phyloP scores from a whole-genome alignment of 2,329 filamentous ascomycete genomes.

The Alternaria panax region DNA sequence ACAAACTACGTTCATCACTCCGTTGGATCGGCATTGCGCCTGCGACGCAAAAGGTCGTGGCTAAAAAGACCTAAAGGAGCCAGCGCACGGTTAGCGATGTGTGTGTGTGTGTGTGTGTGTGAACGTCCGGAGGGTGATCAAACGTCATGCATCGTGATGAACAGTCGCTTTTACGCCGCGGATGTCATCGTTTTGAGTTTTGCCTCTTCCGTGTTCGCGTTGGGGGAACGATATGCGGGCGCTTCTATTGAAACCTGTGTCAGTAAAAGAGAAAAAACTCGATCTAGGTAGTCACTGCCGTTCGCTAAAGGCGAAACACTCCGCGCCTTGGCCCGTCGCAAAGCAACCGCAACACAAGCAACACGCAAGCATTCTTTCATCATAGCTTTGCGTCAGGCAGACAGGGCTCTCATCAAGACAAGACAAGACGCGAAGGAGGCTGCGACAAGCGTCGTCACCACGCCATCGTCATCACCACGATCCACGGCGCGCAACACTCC shows the following conservation, averaged over 20 bases:
- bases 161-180: neutral
- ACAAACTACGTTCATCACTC: neutral
- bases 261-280: neutral
- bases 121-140: neutral
- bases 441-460: neutral
- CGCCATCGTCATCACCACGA: neutral
- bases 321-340: conserved; percentile 3
- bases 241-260: neutral
- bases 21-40: conserved; percentile 4
- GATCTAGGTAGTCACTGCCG: neutral
- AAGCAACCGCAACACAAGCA: neutral
- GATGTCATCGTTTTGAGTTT: neutral
- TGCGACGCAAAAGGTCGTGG: conserved; percentile 4
- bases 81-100: neutral
- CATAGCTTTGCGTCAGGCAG: neutral
- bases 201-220: neutral
- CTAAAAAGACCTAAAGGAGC: neutral
- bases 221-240: neutral
- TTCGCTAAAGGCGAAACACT: neutral
- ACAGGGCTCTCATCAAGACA: neutral
- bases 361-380: neutral
- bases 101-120: too few species aligned
- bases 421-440: neutral
- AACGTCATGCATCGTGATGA: conserved; percentile 3
- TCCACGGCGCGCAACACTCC: neutral